Evolutionary conservation across 345 rosid genomes (phyloP), one percentile per base, ranked within the genome.

Genomic region (Arabis hirsuta): DNA sequence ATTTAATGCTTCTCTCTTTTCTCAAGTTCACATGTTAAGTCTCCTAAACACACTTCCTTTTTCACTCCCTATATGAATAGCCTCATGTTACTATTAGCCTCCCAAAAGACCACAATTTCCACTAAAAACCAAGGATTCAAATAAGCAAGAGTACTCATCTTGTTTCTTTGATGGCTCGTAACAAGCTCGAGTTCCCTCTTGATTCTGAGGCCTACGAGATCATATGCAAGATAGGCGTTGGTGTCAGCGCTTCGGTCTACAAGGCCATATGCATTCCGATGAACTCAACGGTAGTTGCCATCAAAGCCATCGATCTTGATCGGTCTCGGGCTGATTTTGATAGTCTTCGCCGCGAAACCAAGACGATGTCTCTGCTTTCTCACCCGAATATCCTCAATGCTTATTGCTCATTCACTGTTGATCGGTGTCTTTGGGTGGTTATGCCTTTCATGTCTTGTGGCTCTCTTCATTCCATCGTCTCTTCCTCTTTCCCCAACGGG

Each of bases 371-470:
- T 48, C 89, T 93, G 34, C 85, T 87, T 38, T 86, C 94, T 16
- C 98, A 89, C 73, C 92, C 90, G 0, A 90, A 90, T 43, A 81
- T 93, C 70, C 94, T 93, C 62, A 82, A 81, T 27, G 91, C 96
- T 24, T 88, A 84, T 69, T 90, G 96, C 41, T 93, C 96, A 11
- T 93, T 90, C 88, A 83, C 83, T 4, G 96, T 88, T 10, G 94
- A 78, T 65, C 83, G 79, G 24, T 82, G 82, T 48, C 96, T 93
- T 44, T 93, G 98, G 97, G 92, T 93, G 24, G 92, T 93, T 42
- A 90, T 89, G 98, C 97, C 98, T 0, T 93, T 93, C 81, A 89
- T 93, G 97, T 86, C 94, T 2, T 86, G 86, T 1, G 97, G 98
- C 42, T 93, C 98, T 3, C 72, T 89, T 16, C 96, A 87, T 31